Conservation (phyloP, 106 monocot genomes). For the Iris macrosiphon region DNA sequence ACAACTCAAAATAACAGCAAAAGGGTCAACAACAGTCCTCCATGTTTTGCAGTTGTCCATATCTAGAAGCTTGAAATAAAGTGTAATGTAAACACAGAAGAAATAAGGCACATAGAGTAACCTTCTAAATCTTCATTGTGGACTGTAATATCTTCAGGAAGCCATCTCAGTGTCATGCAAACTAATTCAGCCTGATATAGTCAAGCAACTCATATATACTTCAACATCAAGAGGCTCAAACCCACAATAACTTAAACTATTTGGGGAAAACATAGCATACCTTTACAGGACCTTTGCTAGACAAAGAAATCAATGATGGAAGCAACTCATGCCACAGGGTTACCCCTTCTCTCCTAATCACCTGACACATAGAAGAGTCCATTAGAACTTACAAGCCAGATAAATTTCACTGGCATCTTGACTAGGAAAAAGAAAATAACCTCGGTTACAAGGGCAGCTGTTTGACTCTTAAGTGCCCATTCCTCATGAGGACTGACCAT, state of each 20-base stretch:
- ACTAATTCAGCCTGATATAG: slow-evolving; percentile 80
- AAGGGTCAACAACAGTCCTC: background rate
- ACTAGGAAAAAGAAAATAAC: slow-evolving; percentile 21
- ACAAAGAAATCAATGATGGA: slow-evolving; percentile 71
- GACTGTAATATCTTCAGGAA: slow-evolving; percentile 99
- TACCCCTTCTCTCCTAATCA: slow-evolving; percentile 84
- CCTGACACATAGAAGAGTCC: slow-evolving; percentile 39
- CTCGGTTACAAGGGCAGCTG: slow-evolving; percentile 92
- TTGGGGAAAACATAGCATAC: slow-evolving; percentile 21
- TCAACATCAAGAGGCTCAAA: slow-evolving; percentile 5
- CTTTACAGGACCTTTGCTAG: slow-evolving; percentile 79
- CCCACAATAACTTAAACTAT: slow-evolving; percentile 1
- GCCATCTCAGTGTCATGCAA: slow-evolving; percentile 96
- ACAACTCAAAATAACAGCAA: slow-evolving; percentile 2
- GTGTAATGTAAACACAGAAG: too few relatives aligned
- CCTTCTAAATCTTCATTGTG: slow-evolving; percentile 99
- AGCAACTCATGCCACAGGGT: slow-evolving; percentile 72
- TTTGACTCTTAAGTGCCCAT: slow-evolving; percentile 97
- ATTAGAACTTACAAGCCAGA: too few relatives aligned
- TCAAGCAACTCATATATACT: slow-evolving; percentile 11
- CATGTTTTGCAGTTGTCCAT: background rate
- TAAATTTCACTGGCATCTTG: too few relatives aligned
- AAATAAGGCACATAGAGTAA: slow-evolving; percentile 10
- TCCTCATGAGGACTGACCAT: slow-evolving; percentile 67
- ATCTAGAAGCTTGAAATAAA: too few relatives aligned